Percentiles rank a stretch among this genome's conserved stretches.
These are phyloP conservation scores for Phytophthora crassamura DNA, from an alignment of 352 stramenopile genomes.

Conservation along the genomic window DNA sequence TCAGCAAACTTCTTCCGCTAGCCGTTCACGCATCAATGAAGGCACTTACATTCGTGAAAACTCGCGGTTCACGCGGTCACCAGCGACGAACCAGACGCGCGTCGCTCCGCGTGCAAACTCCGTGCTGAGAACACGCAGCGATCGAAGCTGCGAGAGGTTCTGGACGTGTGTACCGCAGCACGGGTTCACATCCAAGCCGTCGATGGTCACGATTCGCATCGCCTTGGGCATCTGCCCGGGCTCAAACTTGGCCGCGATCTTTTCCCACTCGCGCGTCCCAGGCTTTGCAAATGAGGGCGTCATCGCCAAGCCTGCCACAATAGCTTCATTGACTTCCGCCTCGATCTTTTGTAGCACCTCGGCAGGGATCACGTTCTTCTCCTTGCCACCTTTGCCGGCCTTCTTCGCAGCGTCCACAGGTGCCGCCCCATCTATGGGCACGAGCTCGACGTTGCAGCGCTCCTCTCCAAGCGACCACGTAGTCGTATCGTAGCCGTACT, in stretches of 20 bases:
- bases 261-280: constrained; percentile 62
- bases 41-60: constrained; percentile 72
- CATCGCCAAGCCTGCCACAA: constrained; percentile 65
- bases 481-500: constrained; percentile 73
- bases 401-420: constrained; percentile 29
- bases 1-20: constrained; percentile 6
- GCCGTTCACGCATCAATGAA: constrained; percentile 1
- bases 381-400: constrained; percentile 34
- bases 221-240: constrained; percentile 61
- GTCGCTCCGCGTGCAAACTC: constrained; percentile 71
- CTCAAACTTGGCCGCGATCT: constrained; percentile 68
- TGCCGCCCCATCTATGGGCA: constrained; percentile 38
- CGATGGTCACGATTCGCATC: constrained; percentile 87
- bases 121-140: constrained; percentile 75
- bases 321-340: constrained; percentile 75
- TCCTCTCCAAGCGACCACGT: constrained; percentile 82
- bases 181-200: constrained; percentile 84
- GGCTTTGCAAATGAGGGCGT: constrained; percentile 58
- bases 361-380: constrained; percentile 46
- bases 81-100: constrained; percentile 87
- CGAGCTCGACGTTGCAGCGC: constrained; percentile 82
- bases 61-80: constrained; percentile 78
- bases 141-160: constrained; percentile 71
- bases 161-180: constrained; percentile 91
- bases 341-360: constrained; percentile 69